Base-by-base conservation (phyloP, 1,139 yeast species). In the Keqinozyma sinolaborantium region DNA sequence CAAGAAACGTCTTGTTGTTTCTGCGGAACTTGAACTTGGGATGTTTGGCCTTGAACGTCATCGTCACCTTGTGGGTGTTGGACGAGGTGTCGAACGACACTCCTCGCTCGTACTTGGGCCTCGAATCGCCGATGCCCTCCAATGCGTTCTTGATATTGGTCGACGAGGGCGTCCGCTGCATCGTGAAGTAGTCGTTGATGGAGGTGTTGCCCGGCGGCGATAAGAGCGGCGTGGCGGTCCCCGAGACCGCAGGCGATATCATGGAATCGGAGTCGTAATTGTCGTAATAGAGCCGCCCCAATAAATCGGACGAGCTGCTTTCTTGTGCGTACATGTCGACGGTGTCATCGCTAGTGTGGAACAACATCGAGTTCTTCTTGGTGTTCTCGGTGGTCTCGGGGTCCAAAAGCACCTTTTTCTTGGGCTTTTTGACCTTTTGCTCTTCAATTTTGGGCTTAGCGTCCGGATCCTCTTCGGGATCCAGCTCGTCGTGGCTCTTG, bases 1-100 rank as follows among this genome's bases (percentile, higher is more conserved):
- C 69, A 34, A 82, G 56, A 39, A 75, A 73, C 3, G 87, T 78
- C 41, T 84, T 70, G 35, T 80, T 77, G 36, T 74, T 70, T 26
- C 84, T 58, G 30, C 74, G 59, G 44, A 69, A 79, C 31, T 58
- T 59, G 54, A 74, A 82, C 19, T 69, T 73, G 10, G 70, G 68
- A 44, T 79, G 84, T 43, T 74, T 77, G 14, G 71, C 69, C 38
- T 77, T 73, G 34, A 76, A 51, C 1, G 82, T 76, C 36, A 73
- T 54, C 9, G 79, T 67, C 51, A 61, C 55, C 44, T 66, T 57
- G 47, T 66, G 54, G 31, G 63, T 53, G 50, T 71, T 46, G 5
- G 47, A 41, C 1, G 57, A 44, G 5, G 81, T 74, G 44, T 78
- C 82, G 43, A 78, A 78, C 4, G 80, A 70, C 6, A 77, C 67